Evolutionary conservation across 2,329 filamentous ascomycete genomes (phyloP), one percentile per base, ranked within the genome.

Genomic region (Botrytis aclada): DNA sequence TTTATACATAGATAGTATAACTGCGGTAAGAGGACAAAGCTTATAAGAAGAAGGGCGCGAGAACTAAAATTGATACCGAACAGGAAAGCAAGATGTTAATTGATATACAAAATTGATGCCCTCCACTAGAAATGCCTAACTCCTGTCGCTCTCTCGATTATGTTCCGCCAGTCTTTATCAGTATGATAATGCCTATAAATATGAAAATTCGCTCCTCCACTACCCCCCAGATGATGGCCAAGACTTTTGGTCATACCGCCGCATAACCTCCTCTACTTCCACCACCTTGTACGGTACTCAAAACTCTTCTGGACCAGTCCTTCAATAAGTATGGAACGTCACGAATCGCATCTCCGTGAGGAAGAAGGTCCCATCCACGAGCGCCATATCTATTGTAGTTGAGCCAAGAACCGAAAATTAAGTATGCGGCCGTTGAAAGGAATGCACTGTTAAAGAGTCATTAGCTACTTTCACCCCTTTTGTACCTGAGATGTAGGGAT

Each of bases 371-470:
- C 95, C 95, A 98, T 73, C 96, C 96, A 62, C 95, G 88, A 70
- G 95, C 95, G 65, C 95, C 95, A 83, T 97, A 97, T 75, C 95
- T 93, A 85, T 94, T 98, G 87, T 98, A 98, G 86, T 98, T 98
- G 82, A 98, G 90, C 96, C 96, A 99, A 32, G 95, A 97, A 76
- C 95, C 95, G 80, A 98, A 98, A 82, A 98, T 97, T 77, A 99
- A 90, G 84, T 98, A 99, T 37, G 95, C 85, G 2, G 96, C 94
- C 58, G 90, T 92, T 63, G 89, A 89, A 75, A 98, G 87, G 88
- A 99, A 99, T 74, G 92, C 84, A 77, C 95, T 97, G 77, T n/a
- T 34, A 47, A 47, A 47, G 32, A 71, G 8, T 62, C n/a, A 37
- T 76, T 65, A 79, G 73, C 63, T 14, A 9, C 16, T 1, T 20